phyloP scores from a whole-genome alignment of 805 yeast species.

The Teunomyces kruisii region DNA sequence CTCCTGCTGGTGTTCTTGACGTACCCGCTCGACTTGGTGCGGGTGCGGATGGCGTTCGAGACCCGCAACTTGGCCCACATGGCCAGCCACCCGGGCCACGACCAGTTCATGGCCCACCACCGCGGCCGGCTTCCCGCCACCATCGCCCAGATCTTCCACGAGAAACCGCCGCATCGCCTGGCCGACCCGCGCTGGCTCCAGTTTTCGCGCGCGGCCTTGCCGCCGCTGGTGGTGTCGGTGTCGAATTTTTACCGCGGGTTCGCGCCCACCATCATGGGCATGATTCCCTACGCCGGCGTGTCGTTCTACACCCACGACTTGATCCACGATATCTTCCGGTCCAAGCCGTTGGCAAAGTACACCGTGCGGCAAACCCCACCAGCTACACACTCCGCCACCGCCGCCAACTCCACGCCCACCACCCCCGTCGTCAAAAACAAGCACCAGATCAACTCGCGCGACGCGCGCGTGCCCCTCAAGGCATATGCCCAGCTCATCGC shows the following conservation, averaged over 20 bases:
- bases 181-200: constrained; percentile 40
- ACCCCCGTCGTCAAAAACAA: constrained; percentile 10
- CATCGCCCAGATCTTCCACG: constrained; percentile 29
- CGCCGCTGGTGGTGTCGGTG: constrained; percentile 34
- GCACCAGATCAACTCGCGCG: constrained; percentile 28
- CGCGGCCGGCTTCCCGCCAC: constrained; percentile 33
- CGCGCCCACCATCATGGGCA: constrained; percentile 89
- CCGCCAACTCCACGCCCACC: too few relatives aligned
- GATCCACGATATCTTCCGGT: constrained; percentile 81
- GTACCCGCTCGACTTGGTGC: constrained; percentile 85
- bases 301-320: constrained; percentile 92
- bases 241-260: constrained; percentile 91
- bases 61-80: constrained; percentile 45
- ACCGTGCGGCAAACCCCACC: constrained; percentile 48
- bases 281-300: constrained; percentile 98
- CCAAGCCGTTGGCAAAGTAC: constrained; percentile 52
- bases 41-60: constrained; percentile 91
- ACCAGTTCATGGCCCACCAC: constrained; percentile 1
- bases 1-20: constrained; percentile 83
- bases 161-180: constrained; percentile 34
- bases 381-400: too few relatives aligned
- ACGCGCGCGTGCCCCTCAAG: constrained; percentile 62
- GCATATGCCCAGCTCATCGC: constrained; percentile 93
- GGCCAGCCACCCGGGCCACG: neutral
- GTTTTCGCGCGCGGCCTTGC: constrained; percentile 30